Conservation (phyloP, 1,284 basidiomycete genomes). For the Schizophyllum commune region DNA sequence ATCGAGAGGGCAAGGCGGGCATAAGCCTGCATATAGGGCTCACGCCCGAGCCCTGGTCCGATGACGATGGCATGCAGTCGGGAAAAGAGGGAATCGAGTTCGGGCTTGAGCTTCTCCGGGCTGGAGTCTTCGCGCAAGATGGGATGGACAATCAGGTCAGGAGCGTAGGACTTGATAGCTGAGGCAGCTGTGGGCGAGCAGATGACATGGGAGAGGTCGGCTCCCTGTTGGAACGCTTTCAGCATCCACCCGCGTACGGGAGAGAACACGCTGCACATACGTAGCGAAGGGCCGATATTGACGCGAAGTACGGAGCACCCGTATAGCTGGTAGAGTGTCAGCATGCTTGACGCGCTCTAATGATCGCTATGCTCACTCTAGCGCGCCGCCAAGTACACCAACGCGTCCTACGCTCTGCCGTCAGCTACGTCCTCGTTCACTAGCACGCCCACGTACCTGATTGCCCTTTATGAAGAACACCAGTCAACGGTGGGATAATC, state of each 20-base stretch:
- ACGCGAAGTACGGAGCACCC: slow-evolving; percentile 92
- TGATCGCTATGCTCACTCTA: slow-evolving; percentile 55
- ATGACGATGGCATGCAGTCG: slow-evolving; percentile 90
- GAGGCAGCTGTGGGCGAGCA: slow-evolving; percentile 86
- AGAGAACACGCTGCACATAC: slow-evolving; percentile 31
- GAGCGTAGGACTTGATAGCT: slow-evolving; percentile 94
- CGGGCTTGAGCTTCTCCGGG: slow-evolving; percentile 45
- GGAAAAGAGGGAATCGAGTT: slow-evolving; percentile 66
- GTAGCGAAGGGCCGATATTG: slow-evolving; percentile 80
- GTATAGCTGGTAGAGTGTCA: slow-evolving; percentile 59
- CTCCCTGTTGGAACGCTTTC: slow-evolving; percentile 48
- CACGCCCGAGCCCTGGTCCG: slow-evolving; percentile 89
- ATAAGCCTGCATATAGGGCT: slow-evolving; percentile 81
- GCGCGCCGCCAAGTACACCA: slow-evolving; percentile 88
- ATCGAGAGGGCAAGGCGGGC: slow-evolving; percentile 51
- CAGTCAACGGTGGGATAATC: slow-evolving; percentile 80
- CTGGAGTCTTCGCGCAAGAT: slow-evolving; percentile 62
- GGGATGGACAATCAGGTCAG: slow-evolving; percentile 94
- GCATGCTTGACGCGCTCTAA: not conserved
- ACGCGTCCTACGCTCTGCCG: slow-evolving; percentile 58
- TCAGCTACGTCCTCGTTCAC: slow-evolving; percentile 7
- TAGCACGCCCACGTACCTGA: slow-evolving; percentile 48
- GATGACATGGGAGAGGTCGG: slow-evolving; percentile 94
- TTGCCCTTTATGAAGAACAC: slow-evolving; percentile 91
- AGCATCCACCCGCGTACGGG: not conserved